Evolutionary conservation across 1,139 yeast species (phyloP), one percentile per base, ranked within the genome.

Genomic region (Diutina mesorugosa): DNA sequence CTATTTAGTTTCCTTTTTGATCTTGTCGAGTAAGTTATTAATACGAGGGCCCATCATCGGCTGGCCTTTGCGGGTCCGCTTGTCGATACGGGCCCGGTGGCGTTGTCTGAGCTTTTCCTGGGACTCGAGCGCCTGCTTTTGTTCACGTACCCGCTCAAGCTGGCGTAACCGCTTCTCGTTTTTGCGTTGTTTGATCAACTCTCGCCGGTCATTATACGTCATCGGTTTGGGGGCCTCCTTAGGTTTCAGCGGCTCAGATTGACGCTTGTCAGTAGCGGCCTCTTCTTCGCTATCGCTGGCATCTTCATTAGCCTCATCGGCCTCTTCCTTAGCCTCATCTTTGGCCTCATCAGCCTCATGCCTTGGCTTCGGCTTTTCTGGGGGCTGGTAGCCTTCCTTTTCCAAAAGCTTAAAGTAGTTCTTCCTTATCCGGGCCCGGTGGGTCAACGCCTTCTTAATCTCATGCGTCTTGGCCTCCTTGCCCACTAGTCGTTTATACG

Each of bases 31-130:
- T 52, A 91, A 72, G 62, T 84, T 81, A 59, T 83, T 86, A 59
- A 91, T 89, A 67, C 96, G 79, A 9, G 97, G 95, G 0, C 90
- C 97, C 95, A 91, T 89, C 55, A 81, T 69, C 1, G 97, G 97
- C 67, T 91, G 98, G 0, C 98, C 97, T 6, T 76, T 69, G 60
- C 76, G 76, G 1, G 96, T 90, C 59, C 75, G 83, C 60, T 85
- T 79, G 1, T 82, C 70, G 10, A 86, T 62, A 46, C 71, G 72
- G 58, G 79, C 79, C 60, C 81, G 78, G 63, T 78, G 79, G 55
- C 69, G 68, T 58, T 76, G 80, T 46, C 87, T 64, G 57, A 69
- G 68, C 58, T 61, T 59, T 55, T 66, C 61, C 52, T 66, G 63
- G 55, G 61, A 61, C 55, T 68, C 72, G 30, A 64, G 58, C 51